phyloP scores from a whole-genome alignment of 768 basidiomycete species.

The Myochromella boudieri region DNA sequence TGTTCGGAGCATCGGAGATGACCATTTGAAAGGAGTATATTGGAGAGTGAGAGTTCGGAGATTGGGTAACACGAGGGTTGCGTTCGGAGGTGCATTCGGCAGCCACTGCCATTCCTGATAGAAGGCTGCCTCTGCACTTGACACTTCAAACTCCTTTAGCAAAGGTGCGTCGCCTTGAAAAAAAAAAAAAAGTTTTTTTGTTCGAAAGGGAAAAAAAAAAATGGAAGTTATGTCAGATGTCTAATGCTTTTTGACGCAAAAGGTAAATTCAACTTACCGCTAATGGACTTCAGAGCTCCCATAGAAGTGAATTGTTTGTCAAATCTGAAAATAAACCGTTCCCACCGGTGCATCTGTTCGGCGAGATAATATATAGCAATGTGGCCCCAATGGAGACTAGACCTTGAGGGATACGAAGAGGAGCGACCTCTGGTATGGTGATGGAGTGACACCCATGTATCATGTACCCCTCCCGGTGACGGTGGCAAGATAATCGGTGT shows the following conservation, averaged over 20 bases:
- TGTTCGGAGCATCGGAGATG: constrained; percentile 66
- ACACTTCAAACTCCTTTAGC: constrained; percentile 75
- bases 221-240: too few relatives aligned
- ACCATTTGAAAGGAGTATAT: constrained; percentile 76
- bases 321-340: constrained; percentile 77
- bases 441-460: constrained; percentile 36
- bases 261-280: constrained; percentile 42
- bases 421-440: constrained; percentile 21
- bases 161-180: constrained; percentile 67
- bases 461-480: constrained; percentile 35
- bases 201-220: too few relatives aligned
- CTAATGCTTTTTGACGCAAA: too few relatives aligned
- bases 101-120: constrained; percentile 77
- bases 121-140: constrained; percentile 61
- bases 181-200: too few relatives aligned
- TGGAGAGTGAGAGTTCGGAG: constrained; percentile 63
- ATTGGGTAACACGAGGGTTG: constrained; percentile 39
- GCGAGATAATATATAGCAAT: constrained; percentile 78
- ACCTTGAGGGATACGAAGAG: constrained; percentile 31
- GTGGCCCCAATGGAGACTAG: constrained; percentile 75
- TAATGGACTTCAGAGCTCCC: constrained; percentile 70
- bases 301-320: constrained; percentile 77
- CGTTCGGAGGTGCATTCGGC: constrained; percentile 45
- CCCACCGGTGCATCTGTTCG: constrained; percentile 81
- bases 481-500: constrained; percentile 49